phyloP scores from a whole-genome alignment of 2,329 filamentous ascomycete genomes.

The Zymoseptoria tritici region DNA sequence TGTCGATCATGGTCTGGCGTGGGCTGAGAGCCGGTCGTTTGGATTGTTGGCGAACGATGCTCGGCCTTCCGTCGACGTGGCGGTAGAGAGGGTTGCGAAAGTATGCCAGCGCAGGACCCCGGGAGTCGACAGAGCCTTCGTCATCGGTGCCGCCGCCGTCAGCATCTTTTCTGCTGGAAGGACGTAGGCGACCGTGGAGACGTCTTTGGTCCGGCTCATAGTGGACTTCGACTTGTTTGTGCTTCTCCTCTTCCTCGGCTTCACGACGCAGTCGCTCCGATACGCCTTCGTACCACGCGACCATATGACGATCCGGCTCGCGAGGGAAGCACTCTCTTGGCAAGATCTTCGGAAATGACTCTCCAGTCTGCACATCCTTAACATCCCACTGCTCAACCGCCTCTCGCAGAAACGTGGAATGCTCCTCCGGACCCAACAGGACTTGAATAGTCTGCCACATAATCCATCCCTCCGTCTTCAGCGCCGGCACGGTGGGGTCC shows the following conservation, averaged over 20 bases:
- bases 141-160: constrained; percentile 23
- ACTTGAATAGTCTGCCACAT: constrained; percentile 92
- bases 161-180: constrained; percentile 12
- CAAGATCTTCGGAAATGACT: constrained; percentile 51
- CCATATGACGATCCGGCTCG: constrained; percentile 69
- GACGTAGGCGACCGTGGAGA: constrained; percentile 13
- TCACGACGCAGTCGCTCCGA: constrained; percentile 62
- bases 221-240: constrained; percentile 20
- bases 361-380: constrained; percentile 59
- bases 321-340: constrained; percentile 65
- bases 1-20: constrained; percentile 28
- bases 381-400: constrained; percentile 73
- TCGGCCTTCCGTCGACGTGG: constrained; percentile 37
- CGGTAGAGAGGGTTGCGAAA: constrained; percentile 45
- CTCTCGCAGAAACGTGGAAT: constrained; percentile 74
- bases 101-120: constrained; percentile 40
- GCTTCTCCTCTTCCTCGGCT: constrained; percentile 38
- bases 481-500: constrained; percentile 69
- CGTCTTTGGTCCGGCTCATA: constrained; percentile 13
- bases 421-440: constrained; percentile 77
- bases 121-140: constrained; percentile 37
- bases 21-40: constrained; percentile 27
- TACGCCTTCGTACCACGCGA: constrained; percentile 76
- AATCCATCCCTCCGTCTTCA: constrained; percentile 78
- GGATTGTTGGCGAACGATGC: constrained; percentile 32